Conservation (phyloP, 805 yeast genomes). For the Lipomyces starkeyi region DNA sequence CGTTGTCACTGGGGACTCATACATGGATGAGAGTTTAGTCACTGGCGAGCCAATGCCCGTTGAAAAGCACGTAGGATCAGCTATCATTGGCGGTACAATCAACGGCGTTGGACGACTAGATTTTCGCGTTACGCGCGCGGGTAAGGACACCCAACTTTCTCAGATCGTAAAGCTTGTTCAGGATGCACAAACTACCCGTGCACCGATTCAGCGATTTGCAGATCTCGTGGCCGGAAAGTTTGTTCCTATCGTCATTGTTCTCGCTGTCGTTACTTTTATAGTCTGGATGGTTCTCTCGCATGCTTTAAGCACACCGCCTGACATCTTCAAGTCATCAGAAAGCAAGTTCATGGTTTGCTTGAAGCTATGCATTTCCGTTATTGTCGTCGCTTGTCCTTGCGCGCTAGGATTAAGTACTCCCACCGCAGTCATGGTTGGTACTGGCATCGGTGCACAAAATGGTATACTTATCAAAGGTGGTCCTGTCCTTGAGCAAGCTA, state of each 20-base stretch:
- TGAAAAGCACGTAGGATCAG: constrained; percentile 62
- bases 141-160: constrained; percentile 83
- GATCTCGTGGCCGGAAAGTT: constrained; percentile 84
- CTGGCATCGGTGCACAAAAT: constrained; percentile 90
- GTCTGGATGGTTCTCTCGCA: constrained; percentile 60
- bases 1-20: constrained; percentile 77
- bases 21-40: constrained; percentile 83
- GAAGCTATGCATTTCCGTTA: constrained; percentile 83
- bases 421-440: constrained; percentile 98
- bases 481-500: constrained; percentile 77
- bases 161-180: constrained; percentile 86
- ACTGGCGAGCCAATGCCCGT: constrained; percentile 92
- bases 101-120: constrained; percentile 78
- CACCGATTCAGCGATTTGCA: constrained; percentile 90
- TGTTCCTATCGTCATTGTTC: constrained; percentile 72
- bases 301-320: constrained; percentile 53
- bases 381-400: constrained; percentile 99
- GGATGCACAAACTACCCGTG: constrained; percentile 85
- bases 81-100: constrained; percentile 87
- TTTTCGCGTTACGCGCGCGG: constrained; percentile 71
- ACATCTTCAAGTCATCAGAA: constrained; percentile 51
- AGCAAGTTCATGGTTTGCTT: constrained; percentile 72
- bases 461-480: constrained; percentile 96
- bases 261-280: constrained; percentile 70
- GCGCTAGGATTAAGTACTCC: constrained; percentile 98